Percentiles rank a stretch among this genome's conserved stretches.
Conservation (phyloP, 345 rosid species). For the Eutrema japonicum region DNA sequence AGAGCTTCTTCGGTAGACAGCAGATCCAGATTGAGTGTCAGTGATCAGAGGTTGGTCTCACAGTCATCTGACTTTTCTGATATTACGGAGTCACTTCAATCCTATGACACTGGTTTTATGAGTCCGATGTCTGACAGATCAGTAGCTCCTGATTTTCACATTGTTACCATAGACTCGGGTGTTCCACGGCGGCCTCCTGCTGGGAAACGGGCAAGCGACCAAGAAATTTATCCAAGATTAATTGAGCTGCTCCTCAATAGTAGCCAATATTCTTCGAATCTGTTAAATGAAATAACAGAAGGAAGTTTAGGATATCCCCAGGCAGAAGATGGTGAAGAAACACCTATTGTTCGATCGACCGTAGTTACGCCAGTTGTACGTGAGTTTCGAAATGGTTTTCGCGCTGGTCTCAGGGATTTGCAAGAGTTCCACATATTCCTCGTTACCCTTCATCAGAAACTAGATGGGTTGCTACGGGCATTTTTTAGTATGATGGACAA, state of each 20-base stretch:
- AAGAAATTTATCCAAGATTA: slow-evolving; percentile 83
- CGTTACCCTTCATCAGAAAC: slow-evolving; percentile 88
- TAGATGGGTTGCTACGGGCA: slow-evolving; percentile 72
- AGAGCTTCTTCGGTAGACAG: slow-evolving; percentile 83
- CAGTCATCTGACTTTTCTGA: slow-evolving; percentile 77
- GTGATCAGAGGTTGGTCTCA: slow-evolving; percentile 52
- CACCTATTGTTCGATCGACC: slow-evolving; percentile 35
- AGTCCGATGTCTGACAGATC: slow-evolving; percentile 62
- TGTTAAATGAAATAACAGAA: slow-evolving; percentile 81
- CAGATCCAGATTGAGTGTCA: slow-evolving; percentile 53
- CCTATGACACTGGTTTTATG: slow-evolving; percentile 52
- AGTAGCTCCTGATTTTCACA: slow-evolving; percentile 53
- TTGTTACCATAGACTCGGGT: slow-evolving; percentile 91
- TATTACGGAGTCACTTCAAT: slow-evolving; percentile 63
- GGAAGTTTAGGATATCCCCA: slow-evolving; percentile 72
- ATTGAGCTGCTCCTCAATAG: slow-evolving; percentile 91
- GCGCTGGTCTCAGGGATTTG: slow-evolving; percentile 86
- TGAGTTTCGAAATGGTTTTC: slow-evolving; percentile 83
- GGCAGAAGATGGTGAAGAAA: slow-evolving; percentile 50
- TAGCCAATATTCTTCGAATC: slow-evolving; percentile 62
- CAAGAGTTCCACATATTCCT: slow-evolving; percentile 94
- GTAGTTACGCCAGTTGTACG: slow-evolving; percentile 58
- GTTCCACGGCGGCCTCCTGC: slow-evolving; percentile 99
- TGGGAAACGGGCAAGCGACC: slow-evolving; percentile 94
- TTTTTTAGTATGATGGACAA: slow-evolving; percentile 72